phyloP scores from a whole-genome alignment of 1,284 basidiomycete species.

The Leccinum ponderosum region DNA sequence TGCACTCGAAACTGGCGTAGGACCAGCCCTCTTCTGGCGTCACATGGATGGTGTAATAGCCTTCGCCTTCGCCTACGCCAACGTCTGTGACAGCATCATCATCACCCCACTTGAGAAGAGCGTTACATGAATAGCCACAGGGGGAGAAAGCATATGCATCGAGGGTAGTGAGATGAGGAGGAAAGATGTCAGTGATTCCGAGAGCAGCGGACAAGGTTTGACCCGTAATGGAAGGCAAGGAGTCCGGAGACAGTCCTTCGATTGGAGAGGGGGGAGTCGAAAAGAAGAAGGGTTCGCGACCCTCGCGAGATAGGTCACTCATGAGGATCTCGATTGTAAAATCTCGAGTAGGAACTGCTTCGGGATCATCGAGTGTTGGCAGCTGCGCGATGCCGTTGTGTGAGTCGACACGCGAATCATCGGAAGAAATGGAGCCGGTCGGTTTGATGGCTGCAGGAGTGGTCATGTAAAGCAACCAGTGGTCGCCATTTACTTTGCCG shows the following conservation, averaged over 20 bases:
- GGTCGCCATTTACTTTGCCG: slow-evolving; percentile 97
- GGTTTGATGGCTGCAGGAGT: slow-evolving; percentile 46
- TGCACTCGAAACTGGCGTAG: slow-evolving; percentile 98
- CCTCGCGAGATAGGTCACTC: slow-evolving; percentile 84
- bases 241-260: slow-evolving; percentile 33
- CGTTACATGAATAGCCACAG: slow-evolving; percentile 97
- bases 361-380: slow-evolving; percentile 20
- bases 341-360: slow-evolving; percentile 51
- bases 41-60: slow-evolving; percentile 98
- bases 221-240: slow-evolving; percentile 64
- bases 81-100: slow-evolving; percentile 16
- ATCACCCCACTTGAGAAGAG: slow-evolving; percentile 73
- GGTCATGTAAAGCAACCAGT: slow-evolving; percentile 97
- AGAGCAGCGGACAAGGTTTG: slow-evolving; percentile 67
- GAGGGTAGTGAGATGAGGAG: slow-evolving; percentile 73
- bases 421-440: slow-evolving; percentile 27
- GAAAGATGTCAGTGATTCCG: slow-evolving; percentile 87
- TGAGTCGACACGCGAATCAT: slow-evolving; percentile 12
- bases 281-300: slow-evolving; percentile 81
- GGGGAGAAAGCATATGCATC: slow-evolving; percentile 96
- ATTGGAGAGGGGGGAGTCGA: slow-evolving; percentile 37
- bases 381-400: slow-evolving; percentile 7
- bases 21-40: slow-evolving; percentile 98
- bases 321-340: slow-evolving; percentile 99
- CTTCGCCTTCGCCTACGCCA: slow-evolving; percentile 64